Base-by-base conservation (phyloP, 1,284 basidiomycete genomes). In the Heterobasidion parviporum region DNA sequence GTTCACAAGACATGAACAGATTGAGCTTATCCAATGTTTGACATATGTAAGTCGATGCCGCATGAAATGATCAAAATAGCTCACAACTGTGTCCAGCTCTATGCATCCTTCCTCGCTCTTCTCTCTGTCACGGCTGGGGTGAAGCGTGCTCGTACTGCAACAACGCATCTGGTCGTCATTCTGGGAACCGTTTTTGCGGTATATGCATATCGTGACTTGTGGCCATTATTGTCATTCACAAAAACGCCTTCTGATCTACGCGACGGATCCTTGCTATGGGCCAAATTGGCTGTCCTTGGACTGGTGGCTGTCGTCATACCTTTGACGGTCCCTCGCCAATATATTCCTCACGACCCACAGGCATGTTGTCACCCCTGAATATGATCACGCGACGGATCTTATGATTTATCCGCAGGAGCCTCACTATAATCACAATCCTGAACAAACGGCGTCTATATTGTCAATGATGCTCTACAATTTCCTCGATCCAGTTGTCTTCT, bases 121-220 rank as follows among this genome's bases (percentile, higher is more conserved):
- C 44, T 61, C 6, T 56, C 66, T 6, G 46, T 68, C 2, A 36
- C 59, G 2, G 55, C 61, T 14, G 56, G 52, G 15, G 52, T 54
- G 33, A 26, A 36, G n/a, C 48, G 50, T 9, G 60, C 53, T 26
- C 54, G n/a, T 34, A 36, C 36, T 47, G 59, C 58, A 54, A 63
- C 60, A 1, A 47, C 52, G 10, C 72, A 73, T 54, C 60, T 71
- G 12, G 54, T 60, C 3, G 47, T 67, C 5, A 62, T 79, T 6
- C 63, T 80, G n/a, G 56, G 76, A 47, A 50, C 72, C 53, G 71
- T 71, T 0, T 77, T 74, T 61, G 62, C 54, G 2, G 67, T 81
- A 1, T 82, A 75, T 63, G 66, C 68, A 12, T 80, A 79, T 59
- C 73, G 80, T 47, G 78, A 83, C 62, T 60, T 82, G 26, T 77